Percentiles rank a stretch among this genome's conserved stretches.
Evolutionary conservation across 1,284 basidiomycete species (phyloP).

Genomic region (Flammula alnicola): DNA sequence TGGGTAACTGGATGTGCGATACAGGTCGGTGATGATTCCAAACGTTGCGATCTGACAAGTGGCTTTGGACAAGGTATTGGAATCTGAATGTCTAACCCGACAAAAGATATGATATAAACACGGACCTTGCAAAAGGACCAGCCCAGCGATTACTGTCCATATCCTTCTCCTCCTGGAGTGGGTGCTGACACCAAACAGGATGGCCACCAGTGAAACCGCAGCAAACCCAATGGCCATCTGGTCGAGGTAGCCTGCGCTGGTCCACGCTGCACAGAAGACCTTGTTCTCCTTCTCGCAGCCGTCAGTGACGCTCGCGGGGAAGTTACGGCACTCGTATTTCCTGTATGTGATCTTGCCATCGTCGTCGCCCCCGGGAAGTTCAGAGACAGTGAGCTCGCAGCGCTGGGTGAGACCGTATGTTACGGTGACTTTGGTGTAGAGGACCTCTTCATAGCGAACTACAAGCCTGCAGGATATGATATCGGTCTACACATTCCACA

Average conservation of each 20-base stretch:
- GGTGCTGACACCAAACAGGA: conserved; percentile 72
- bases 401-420: conserved; percentile 62
- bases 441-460: conserved; percentile 49
- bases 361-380: conserved; percentile 49
- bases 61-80: conserved; percentile 40
- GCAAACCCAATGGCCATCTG: conserved; percentile 69
- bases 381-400: conserved; percentile 58
- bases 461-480: conserved; percentile 50
- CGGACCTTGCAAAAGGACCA: conserved; percentile 65
- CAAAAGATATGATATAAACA: conserved; percentile 12
- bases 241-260: conserved; percentile 66
- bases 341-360: conserved; percentile 53
- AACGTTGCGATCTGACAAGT: conserved; percentile 67
- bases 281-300: conserved; percentile 65
- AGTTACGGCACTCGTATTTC: conserved; percentile 64
- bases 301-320: conserved; percentile 65
- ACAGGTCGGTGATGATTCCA: conserved; percentile 66
- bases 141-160: conserved; percentile 70
- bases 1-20: conserved; percentile 48
- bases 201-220: conserved; percentile 56
- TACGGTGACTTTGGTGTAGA: conserved; percentile 51
- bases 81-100: conserved; percentile 1
- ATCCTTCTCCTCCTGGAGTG: conserved; percentile 72
- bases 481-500: conserved; percentile 9
- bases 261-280: conserved; percentile 69